Base-by-base conservation (phyloP, 805 yeast species). In the Candida glaebosa region DNA sequence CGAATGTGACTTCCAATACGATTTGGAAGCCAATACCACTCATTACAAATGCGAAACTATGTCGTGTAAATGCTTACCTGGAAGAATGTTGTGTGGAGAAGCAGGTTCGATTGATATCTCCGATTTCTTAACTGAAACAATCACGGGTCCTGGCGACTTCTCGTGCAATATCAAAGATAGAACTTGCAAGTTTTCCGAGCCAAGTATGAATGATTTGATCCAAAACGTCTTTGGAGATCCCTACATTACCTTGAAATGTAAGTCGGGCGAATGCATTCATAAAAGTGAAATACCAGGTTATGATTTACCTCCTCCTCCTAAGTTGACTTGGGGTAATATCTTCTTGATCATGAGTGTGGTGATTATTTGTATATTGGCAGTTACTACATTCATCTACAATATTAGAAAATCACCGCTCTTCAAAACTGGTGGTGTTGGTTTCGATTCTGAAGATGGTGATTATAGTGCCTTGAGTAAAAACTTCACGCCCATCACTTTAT, bases 171-270 rank as follows among this genome's bases (percentile, higher is more conserved):
- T 86, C 17, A 60, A 65, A 4, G 59, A 75, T 12, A 77, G 72
- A 32, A 63, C 71, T 35, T 93, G 99, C 66, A 71, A 71, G 36
- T 93, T 93, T 55, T 82, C 91, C 2, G 99, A 93, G 58, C 98
- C 99, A 34, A 82, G 93, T 41, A 91, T 93, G 97, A 87, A 93
- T 64, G 95, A 87, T 49, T 73, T 93, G 54, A 93, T 93, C 43
- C 73, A 80, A 44, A 81, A 87, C 5, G 95, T 93, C 2, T 93
- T 93, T 65, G 99, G 99, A n/a, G 99, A 93, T 58, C 87, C 91
- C 1, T 76, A 80, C 50, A 93, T 93, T 55, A 83, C 90, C 2
- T 68, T 93, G 41, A 72, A 76, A 34, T 93, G 99, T 65, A 65
- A 68, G 6, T 80, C 96, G 2, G 91, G 96, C 37, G 99, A 93